Evolutionary conservation across 2,329 filamentous ascomycete species (phyloP), one percentile per base, ranked within the genome.

Genomic region (Cercospora berteroae): DNA sequence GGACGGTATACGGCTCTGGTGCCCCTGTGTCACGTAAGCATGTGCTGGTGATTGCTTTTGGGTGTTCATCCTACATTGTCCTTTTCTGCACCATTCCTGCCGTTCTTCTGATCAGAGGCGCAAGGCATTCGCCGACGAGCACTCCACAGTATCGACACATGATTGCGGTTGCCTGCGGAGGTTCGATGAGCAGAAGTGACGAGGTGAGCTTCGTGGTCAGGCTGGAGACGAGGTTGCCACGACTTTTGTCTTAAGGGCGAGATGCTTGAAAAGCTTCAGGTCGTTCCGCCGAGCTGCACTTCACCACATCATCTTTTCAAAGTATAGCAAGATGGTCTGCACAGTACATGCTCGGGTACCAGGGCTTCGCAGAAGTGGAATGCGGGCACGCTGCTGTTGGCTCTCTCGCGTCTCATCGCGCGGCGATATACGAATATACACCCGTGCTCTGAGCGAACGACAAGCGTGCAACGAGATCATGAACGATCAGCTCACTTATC

Each of bases 1-100:
- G 61, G 48, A 5, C 77, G 74, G 33, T 63, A 63, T 31, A 55
- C 60, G 60, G 55, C 60, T 63, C 60, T 18, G 33, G 27, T 63
- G 61, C 61, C 57, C 61, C 61, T 63, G 61, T 10, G 16, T 18
- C 12, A 7, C 12, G 23, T 63, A 20, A 63, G 61, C 61, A 9
- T 13, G 13, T 27, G 48, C 23, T 42, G 16, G 33, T 16, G 52
- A 10, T n/a, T 1, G 9, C 25, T 27, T 7, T 5, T 13, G 23
- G 52, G n/a, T 23, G 44, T 31, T 27, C 48, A n/a, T 63, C 61
- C 36, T 50, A 63, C 61, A 63, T 63, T 23, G 61, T 12, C 10
- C 61, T 55, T 23, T 57, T 63, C 61, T 56, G 61, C 61, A 63
- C 50, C 31, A 42, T 3, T 42, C 48, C 61, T 1, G 48, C 61